Percentiles rank a stretch among this genome's conserved stretches.
phyloP scores from a whole-genome alignment of 768 basidiomycete species.

The Tubosaeta brunneosetosa region DNA sequence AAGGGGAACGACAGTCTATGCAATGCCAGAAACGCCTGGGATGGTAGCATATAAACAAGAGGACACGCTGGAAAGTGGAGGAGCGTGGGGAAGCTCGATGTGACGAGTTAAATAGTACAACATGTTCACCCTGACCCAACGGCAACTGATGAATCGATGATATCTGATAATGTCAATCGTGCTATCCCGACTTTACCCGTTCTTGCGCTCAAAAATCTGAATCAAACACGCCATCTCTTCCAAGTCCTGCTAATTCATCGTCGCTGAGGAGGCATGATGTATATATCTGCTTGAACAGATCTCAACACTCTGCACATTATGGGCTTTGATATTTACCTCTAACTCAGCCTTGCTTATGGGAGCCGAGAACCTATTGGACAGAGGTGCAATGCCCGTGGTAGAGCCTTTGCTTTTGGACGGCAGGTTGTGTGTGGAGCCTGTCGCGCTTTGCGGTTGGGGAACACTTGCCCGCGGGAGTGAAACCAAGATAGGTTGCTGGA shows the following conservation, averaged over 20 bases:
- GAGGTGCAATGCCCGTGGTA: too few relatives aligned
- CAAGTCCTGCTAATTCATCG: slow-evolving; percentile 31
- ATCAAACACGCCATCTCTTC: slow-evolving; percentile 26
- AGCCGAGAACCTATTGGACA: too few relatives aligned
- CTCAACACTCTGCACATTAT: neutral
- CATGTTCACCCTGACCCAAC: neutral
- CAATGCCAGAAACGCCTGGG: neutral
- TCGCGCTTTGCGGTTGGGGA: neutral
- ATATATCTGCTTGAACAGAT: slow-evolving; percentile 24
- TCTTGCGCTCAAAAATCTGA: slow-evolving; percentile 20
- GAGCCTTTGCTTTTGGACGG: too few relatives aligned
- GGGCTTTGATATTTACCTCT: slow-evolving; percentile 15
- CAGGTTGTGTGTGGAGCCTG: neutral
- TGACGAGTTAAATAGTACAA: neutral
- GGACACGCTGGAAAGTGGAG: neutral
- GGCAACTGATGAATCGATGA: neutral
- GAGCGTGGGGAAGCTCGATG: neutral
- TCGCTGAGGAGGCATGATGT: slow-evolving; percentile 36
- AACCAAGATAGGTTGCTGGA: neutral
- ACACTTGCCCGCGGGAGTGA: neutral
- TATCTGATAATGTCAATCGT: neutral
- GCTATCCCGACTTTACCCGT: neutral
- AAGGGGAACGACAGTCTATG: neutral
- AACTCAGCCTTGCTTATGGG: slow-evolving; percentile 14
- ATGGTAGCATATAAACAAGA: slow-evolving; percentile 3